Base-by-base conservation (phyloP, 1,284 basidiomycete species). In the Spongispora temasekensis region DNA sequence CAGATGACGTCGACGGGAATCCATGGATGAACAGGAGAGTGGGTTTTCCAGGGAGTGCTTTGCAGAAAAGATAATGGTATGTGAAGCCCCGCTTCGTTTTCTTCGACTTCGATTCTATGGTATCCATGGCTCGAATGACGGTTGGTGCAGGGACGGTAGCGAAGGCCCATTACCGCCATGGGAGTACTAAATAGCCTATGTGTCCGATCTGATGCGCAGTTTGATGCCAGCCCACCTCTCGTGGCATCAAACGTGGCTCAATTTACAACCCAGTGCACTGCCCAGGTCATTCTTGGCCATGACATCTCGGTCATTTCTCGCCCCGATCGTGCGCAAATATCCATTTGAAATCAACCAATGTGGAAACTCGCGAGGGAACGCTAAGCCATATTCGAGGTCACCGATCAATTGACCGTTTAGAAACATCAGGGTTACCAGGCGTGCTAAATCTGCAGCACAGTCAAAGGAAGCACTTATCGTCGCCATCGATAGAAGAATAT, bases 21-120 rank as follows among this genome's bases (percentile, higher is more conserved):
- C 81, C 80, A 61, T 81, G 81, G 21, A 83, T 58, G 52, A 83
- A 75, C 21, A 82, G 59, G n/a, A 83, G 66, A 5, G 77, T 79
- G 1, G 75, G 79, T 48, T 76, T 75, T 46, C 59, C 64, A 0
- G 61, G 57, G 2, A 61, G 53, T 2, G 76, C 67, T 44, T 56
- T 55, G 4, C 67, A 64, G 52, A 67, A 73, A n/a, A 75, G 68
- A 48, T 76, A 76, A 58, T 69, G 68, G 30, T 76, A 77, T 25
- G 53, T 59, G 15, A 76, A 59, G n/a, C 59, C 62, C 32, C 74
- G 61, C 30, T 42, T 53, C 9, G 70, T 71, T 27, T 57, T 65
- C 63, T 70, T 75, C 62, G 66, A 66, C 27, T 62, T 71, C 1
- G 68, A 63, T 17, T 62, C 56, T 15, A 74, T 30, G 32, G 60